These are phyloP conservation scores for Xerocomellus dryophilus DNA, from an alignment of 768 basidiomycete genomes.

Conservation along the genomic window DNA sequence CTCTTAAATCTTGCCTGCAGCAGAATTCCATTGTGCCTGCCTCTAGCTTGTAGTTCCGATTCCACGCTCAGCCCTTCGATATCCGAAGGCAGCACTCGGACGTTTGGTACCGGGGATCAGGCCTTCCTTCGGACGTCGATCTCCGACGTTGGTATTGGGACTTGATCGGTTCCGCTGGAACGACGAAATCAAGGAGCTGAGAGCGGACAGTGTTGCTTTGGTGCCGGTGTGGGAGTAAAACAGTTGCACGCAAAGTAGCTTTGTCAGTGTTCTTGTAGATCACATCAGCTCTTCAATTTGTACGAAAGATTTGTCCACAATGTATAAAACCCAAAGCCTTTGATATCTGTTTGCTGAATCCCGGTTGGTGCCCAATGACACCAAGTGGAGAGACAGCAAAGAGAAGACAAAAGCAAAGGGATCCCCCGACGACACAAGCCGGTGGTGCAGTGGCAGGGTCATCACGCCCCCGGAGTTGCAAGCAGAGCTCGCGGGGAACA, in stretches of 20 bases:
- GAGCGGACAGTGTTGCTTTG: constrained; percentile 19
- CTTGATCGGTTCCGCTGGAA: constrained; percentile 26
- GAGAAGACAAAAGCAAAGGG: constrained; percentile 9
- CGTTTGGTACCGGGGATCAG: constrained; percentile 5
- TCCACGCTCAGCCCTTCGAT: neutral
- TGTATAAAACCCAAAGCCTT: neutral
- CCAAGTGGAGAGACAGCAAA: constrained; percentile 2
- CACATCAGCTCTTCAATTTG: too few species aligned
- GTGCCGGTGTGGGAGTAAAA: constrained; percentile 16
- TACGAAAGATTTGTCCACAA: too few species aligned
- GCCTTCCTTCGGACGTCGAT: constrained; percentile 17
- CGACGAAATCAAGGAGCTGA: constrained; percentile 14
- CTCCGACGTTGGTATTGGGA: constrained; percentile 21
- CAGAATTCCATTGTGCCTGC: neutral
- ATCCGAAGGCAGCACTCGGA: constrained; percentile 5
- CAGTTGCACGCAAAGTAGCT: neutral
- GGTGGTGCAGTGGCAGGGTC: constrained; percentile 39
- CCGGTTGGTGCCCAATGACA: neutral
- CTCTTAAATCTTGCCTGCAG: constrained; percentile 15
- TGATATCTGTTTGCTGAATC: constrained; percentile 15
- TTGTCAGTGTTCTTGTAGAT: neutral
- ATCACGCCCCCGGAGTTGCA: constrained; percentile 40
- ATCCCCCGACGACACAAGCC: constrained; percentile 68
- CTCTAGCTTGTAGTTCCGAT: neutral
- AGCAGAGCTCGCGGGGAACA: constrained; percentile 36